Conservation (phyloP, 2,329 filamentous ascomycete genomes). For the Onygenales sp. region DNA sequence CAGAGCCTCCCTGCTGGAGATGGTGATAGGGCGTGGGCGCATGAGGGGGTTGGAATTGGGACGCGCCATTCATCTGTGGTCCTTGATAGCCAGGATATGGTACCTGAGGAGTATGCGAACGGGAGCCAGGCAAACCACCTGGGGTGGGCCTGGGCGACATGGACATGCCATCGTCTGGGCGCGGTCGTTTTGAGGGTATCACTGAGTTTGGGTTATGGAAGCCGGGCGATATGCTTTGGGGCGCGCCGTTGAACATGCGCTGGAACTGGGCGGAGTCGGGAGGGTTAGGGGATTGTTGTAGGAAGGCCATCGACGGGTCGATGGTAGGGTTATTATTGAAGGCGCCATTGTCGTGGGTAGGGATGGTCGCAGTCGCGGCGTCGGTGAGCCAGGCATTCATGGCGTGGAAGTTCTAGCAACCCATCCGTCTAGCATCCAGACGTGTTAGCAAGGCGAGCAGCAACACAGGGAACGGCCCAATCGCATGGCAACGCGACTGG, state of each 20-base stretch:
- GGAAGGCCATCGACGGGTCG: constrained; percentile 40
- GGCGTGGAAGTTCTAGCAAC: constrained; percentile 24
- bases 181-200: constrained; percentile 80
- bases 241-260: constrained; percentile 70
- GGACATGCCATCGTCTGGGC: constrained; percentile 75
- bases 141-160: constrained; percentile 71
- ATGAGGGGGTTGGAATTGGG: constrained; percentile 49
- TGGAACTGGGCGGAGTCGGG: constrained; percentile 46
- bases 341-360: constrained; percentile 40
- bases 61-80: constrained; percentile 48
- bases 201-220: constrained; percentile 72
- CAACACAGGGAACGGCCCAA: neutral
- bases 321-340: constrained; percentile 32
- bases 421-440: constrained; percentile 10
- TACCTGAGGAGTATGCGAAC: constrained; percentile 83
- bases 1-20: constrained; percentile 68
- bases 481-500: neutral
- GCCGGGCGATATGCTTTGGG: constrained; percentile 72
- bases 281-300: constrained; percentile 35
- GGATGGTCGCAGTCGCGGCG: constrained; percentile 31
- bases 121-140: constrained; percentile 66
- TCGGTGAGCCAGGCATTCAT: constrained; percentile 45
- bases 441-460: neutral
- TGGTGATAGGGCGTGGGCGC: constrained; percentile 70
- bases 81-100: constrained; percentile 62